phyloP scores from a whole-genome alignment of 805 yeast species.

The Starmerella vaccinii region DNA sequence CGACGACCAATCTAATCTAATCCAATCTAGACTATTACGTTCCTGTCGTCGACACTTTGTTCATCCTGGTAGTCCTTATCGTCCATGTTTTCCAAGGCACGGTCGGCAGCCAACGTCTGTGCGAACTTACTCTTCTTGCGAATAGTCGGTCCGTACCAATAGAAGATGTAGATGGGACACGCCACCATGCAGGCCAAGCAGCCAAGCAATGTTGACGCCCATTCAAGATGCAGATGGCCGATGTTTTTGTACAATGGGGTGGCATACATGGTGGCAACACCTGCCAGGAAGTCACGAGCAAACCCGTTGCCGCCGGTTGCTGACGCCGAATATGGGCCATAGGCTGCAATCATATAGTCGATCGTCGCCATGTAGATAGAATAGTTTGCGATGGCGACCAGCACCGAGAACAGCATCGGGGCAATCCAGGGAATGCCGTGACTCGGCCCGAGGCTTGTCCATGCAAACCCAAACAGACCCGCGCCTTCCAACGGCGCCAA shows the following conservation, averaged over 20 bases:
- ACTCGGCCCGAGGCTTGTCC: slow-evolving; percentile 36
- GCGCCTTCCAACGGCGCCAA: slow-evolving; percentile 35
- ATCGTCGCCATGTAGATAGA: slow-evolving; percentile 38
- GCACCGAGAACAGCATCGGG: slow-evolving; percentile 33
- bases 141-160: slow-evolving; percentile 36
- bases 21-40: not conserved
- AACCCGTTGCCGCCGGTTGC: slow-evolving; percentile 39
- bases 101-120: slow-evolving; percentile 25
- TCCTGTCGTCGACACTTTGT: not conserved
- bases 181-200: slow-evolving; percentile 32
- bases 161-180: slow-evolving; percentile 34
- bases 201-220: slow-evolving; percentile 36
- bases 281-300: slow-evolving; percentile 37
- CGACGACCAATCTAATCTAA: not conserved
- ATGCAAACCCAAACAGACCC: slow-evolving; percentile 37
- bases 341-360: slow-evolving; percentile 37
- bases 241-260: slow-evolving; percentile 34
- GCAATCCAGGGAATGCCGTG: slow-evolving; percentile 34
- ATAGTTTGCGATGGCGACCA: slow-evolving; percentile 36
- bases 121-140: slow-evolving; percentile 34
- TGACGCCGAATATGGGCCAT: slow-evolving; percentile 37
- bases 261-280: slow-evolving; percentile 35
- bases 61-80: slow-evolving; percentile 6
- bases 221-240: slow-evolving; percentile 31
- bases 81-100: slow-evolving; percentile 5